Conservation (phyloP, 2,329 filamentous ascomycete species). For the Alternaria brassicicola region DNA sequence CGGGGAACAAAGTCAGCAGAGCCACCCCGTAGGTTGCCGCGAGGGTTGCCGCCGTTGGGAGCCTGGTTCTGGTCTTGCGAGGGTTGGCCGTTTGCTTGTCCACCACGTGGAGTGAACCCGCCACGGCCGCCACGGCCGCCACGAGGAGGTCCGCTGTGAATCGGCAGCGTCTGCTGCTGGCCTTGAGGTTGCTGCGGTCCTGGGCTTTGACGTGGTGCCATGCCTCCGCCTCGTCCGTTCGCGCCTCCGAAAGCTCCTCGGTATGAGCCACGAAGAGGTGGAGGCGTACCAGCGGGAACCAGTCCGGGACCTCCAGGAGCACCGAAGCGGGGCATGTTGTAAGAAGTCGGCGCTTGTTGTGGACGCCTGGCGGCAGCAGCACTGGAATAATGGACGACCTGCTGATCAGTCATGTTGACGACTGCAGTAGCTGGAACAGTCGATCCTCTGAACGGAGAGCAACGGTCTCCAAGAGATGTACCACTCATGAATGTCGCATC, state of each 20-base stretch:
- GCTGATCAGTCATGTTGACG: conserved; percentile 81
- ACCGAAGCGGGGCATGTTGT: conserved; percentile 62
- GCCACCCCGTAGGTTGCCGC: conserved; percentile 39
- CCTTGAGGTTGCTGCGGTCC: conserved; percentile 31
- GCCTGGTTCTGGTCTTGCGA: conserved; percentile 33
- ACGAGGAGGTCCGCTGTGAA: conserved; percentile 47
- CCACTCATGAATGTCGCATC: conserved; percentile 97
- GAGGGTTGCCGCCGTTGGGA: conserved; percentile 31
- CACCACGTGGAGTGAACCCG: conserved; percentile 42
- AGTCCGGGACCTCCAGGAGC: conserved; percentile 65
- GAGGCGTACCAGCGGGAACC: conserved; percentile 61
- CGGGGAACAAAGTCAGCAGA: conserved; percentile 44
- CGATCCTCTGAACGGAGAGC: conserved; percentile 90
- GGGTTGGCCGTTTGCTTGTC: conserved; percentile 37
- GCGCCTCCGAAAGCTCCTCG: conserved; percentile 61
- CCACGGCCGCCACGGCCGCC: conserved; percentile 50
- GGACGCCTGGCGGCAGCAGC: conserved; percentile 61
- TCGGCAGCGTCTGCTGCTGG: conserved; percentile 47
- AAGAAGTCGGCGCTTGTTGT: conserved; percentile 55
- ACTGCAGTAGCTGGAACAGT: conserved; percentile 89
- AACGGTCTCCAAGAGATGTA: conserved; percentile 86
- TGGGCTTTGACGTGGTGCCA: conserved; percentile 42
- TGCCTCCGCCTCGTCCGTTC: conserved; percentile 50
- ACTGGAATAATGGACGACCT: conserved; percentile 74
- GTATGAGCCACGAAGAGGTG: conserved; percentile 64